Conservation (phyloP, 169 alveolate genomes). For the Miamiensis avidus region DNA sequence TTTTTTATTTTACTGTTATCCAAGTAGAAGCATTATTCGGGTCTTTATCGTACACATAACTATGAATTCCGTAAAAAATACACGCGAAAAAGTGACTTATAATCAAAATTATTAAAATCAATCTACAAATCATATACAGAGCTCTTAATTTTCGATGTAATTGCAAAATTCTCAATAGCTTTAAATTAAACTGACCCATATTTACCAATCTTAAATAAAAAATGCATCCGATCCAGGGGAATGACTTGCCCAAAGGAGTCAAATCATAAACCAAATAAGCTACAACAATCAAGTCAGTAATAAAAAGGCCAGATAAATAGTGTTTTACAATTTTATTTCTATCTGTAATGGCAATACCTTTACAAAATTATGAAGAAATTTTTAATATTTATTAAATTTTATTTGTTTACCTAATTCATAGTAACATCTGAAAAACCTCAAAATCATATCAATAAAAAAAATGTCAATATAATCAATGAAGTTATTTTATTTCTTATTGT, state of each 20-base stretch:
- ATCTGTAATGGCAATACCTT: background rate
- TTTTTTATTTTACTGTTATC: background rate
- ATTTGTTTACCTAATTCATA: slow-evolving; percentile 1
- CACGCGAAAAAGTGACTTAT: slow-evolving; percentile 10
- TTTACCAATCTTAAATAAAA: slow-evolving; percentile 3
- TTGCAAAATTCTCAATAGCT: background rate
- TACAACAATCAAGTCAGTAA: background rate
- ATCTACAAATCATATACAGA: background rate
- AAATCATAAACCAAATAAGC: background rate
- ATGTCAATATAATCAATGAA: background rate
- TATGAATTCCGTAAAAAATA: background rate
- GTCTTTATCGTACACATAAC: background rate
- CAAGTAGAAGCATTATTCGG: background rate
- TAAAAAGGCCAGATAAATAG: background rate
- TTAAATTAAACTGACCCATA: background rate
- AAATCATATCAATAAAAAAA: background rate
- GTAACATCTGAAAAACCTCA: background rate
- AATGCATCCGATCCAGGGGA: background rate
- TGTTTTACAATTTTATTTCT: background rate
- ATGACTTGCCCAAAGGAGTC: background rate
- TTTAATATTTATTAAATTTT: background rate
- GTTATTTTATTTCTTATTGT: background rate
- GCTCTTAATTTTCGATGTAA: slow-evolving; percentile 12
- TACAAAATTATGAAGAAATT: background rate
- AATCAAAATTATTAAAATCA: slow-evolving; percentile 1